Evolutionary conservation across 2,329 filamentous ascomycete species (phyloP).

Genomic region (Sarocladiaceae sp.): DNA sequence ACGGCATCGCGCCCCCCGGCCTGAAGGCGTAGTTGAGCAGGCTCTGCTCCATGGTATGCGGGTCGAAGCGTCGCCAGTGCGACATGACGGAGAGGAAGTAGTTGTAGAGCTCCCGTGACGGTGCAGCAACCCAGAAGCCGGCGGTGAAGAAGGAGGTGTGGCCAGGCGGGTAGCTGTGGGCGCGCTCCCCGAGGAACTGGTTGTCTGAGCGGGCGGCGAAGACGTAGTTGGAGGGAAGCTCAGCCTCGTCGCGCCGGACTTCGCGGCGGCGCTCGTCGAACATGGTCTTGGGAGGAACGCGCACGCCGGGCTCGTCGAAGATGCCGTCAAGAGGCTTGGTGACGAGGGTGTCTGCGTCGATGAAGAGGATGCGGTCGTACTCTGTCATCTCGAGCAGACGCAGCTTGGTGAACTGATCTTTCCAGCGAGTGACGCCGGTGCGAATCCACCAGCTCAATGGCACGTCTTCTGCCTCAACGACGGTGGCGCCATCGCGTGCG

Average conservation of each 20-base stretch:
- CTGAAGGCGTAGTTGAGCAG: conserved; percentile 38
- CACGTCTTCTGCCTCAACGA: conserved; percentile 26
- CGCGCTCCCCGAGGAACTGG: conserved; percentile 19
- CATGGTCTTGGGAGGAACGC: background rate
- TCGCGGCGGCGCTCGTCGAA: conserved; percentile 9
- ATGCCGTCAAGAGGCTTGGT: conserved; percentile 15
- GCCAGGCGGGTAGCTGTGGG: conserved; percentile 28
- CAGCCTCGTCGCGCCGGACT: conserved; percentile 21
- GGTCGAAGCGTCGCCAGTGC: conserved; percentile 29
- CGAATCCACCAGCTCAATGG: conserved; percentile 25
- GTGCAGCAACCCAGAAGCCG: conserved; percentile 33
- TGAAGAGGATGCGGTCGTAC: conserved; percentile 33
- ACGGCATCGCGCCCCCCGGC: conserved; percentile 33
- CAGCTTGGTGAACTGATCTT: conserved; percentile 36
- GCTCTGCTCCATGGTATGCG: conserved; percentile 33
- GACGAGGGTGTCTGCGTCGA: conserved; percentile 36
- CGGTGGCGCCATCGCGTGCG: conserved; percentile 29
- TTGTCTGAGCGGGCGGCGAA: conserved; percentile 28
- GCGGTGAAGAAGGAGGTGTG: conserved; percentile 28
- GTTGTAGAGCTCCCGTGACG: conserved; percentile 29
- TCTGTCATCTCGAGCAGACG: conserved; percentile 33
- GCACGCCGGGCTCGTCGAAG: conserved; percentile 11
- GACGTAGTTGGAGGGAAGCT: conserved; percentile 25
- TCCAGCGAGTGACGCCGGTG: conserved; percentile 30
- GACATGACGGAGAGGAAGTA: conserved; percentile 30